phyloP scores from a whole-genome alignment of 805 yeast genomes.

The Brettanomyces naardenensis region DNA sequence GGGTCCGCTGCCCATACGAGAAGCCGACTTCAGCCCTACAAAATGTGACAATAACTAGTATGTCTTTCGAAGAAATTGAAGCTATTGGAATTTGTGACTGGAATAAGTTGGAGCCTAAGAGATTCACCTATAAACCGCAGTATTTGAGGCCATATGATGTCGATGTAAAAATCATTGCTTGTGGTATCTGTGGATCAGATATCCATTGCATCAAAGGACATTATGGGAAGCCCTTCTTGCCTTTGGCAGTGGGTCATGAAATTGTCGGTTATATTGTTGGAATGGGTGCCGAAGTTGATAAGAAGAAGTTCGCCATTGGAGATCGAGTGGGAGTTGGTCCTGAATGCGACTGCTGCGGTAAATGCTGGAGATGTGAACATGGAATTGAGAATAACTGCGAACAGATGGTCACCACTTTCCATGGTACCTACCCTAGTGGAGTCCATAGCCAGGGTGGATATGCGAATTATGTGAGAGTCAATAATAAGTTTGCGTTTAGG shows the following conservation, averaged over 20 bases:
- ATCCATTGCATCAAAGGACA: constrained; percentile 34
- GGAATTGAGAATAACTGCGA: constrained; percentile 42
- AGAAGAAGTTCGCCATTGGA: constrained; percentile 31
- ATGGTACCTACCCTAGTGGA: constrained; percentile 35
- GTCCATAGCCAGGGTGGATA: constrained; percentile 41
- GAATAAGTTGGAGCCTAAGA: constrained; percentile 11
- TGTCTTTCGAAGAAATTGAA: no score
- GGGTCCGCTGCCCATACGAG: no score
- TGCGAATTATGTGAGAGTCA: constrained; percentile 37
- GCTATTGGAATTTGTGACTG: no score
- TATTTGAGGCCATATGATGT: constrained; percentile 21
- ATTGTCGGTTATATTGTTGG: constrained; percentile 36
- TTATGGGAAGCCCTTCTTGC: constrained; percentile 12
- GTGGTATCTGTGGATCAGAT: constrained; percentile 47
- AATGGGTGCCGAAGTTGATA: constrained; percentile 29
- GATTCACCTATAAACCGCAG: constrained; percentile 13
- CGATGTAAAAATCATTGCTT: constrained; percentile 36
- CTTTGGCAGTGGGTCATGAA: constrained; percentile 37
- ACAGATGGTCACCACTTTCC: constrained; percentile 43
- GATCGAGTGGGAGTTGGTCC: constrained; percentile 49
- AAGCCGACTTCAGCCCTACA: no score
- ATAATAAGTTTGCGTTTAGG: constrained; percentile 37
- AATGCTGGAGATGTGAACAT: constrained; percentile 31
- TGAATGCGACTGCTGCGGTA: constrained; percentile 29
- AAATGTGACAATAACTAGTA: no score